These are phyloP conservation scores for Plasmodium billcollinsi DNA, from an alignment of 169 alveolate genomes.

Conservation along the genomic window DNA sequence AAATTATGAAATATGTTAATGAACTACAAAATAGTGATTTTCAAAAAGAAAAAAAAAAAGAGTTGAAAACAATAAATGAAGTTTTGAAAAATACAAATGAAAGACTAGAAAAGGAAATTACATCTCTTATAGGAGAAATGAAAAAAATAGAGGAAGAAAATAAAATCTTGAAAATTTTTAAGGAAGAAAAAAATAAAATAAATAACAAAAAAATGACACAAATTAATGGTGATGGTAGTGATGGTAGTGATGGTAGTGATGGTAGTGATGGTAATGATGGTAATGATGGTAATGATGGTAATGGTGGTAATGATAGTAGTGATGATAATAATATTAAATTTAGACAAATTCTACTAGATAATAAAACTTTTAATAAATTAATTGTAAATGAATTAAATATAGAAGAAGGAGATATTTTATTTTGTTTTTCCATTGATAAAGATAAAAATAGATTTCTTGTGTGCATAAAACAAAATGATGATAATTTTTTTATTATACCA, in stretches of 20 bases:
- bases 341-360: neutral
- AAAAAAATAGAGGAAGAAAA: constrained; percentile 16
- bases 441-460: neutral
- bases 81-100: neutral
- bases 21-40: neutral
- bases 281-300: too few relatives aligned
- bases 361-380: too few relatives aligned
- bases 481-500: constrained; percentile 5
- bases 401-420: constrained; percentile 16
- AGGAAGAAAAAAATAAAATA: constrained; percentile 6
- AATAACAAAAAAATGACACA: neutral
- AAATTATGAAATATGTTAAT: too few relatives aligned
- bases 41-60: neutral
- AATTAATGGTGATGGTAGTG: constrained; percentile 4
- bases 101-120: constrained; percentile 11
- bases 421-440: constrained; percentile 5
- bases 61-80: neutral
- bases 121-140: constrained; percentile 4
- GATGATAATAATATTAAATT: neutral
- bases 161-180: neutral
- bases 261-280: too few relatives aligned
- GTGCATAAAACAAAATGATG: constrained; percentile 35
- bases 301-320: neutral
- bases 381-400: neutral
- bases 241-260: neutral